A percentile compares a stretch with the other conserved stretches of the same genome.
phyloP scores from a whole-genome alignment of 2,329 filamentous ascomycete genomes.

The Clonostachys rhizophaga region DNA sequence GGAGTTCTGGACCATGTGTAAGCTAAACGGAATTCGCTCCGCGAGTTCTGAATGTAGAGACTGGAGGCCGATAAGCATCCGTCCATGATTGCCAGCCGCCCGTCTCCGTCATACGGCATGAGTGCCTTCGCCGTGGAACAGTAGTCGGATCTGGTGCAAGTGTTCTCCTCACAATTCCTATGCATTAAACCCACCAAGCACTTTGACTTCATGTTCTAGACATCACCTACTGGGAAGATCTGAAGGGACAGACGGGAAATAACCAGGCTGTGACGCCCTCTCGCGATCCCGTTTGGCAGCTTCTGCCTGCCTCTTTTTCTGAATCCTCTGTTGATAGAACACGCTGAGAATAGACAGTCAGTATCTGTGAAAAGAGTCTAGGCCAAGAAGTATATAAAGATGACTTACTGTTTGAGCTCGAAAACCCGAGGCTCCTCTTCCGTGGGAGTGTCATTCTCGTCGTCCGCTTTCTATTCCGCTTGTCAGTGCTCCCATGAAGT shows the following conservation, averaged over 20 bases:
- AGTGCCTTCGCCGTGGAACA: no score
- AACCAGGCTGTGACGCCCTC: slow-evolving; percentile 68
- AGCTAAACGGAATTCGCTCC: no score
- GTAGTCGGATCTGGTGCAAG: no score
- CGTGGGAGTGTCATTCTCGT: slow-evolving; percentile 11
- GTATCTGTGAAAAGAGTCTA: not conserved
- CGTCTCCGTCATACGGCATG: no score
- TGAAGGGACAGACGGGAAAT: slow-evolving; percentile 83
- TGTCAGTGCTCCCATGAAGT: no score
- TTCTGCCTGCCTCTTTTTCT: slow-evolving; percentile 54
- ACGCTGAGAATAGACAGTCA: slow-evolving; percentile 42
- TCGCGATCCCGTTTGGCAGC: slow-evolving; percentile 74
- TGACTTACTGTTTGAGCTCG: slow-evolving; percentile 67
- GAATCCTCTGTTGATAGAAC: slow-evolving; percentile 82
- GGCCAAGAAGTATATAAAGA: not conserved
- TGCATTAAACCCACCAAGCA: no score
- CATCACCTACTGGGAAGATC: slow-evolving; percentile 34
- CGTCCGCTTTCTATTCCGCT: no score
- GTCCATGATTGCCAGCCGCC: no score
- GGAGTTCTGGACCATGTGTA: no score
- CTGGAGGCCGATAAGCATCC: no score
- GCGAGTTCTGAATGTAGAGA: no score
- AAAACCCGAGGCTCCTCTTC: slow-evolving; percentile 78
- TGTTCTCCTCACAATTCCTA: no score
- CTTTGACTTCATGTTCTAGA: not conserved